Conservation (phyloP, 768 basidiomycete genomes). For the Leccinum aurantiacum region DNA sequence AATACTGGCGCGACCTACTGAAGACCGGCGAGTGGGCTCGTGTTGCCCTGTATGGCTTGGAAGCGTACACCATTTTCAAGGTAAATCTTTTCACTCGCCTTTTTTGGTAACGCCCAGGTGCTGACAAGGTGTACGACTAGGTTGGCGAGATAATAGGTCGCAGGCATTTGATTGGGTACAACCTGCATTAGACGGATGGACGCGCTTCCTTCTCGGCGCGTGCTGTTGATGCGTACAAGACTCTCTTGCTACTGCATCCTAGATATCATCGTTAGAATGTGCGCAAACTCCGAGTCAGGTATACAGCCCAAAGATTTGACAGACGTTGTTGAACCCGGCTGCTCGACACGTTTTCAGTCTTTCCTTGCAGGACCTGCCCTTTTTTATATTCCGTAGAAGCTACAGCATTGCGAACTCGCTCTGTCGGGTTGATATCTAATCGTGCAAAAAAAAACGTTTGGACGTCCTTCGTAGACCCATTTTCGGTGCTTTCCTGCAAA, state of each 20-base stretch:
- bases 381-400: background rate
- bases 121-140: conserved; percentile 33
- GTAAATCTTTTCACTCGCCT: conserved; percentile 38
- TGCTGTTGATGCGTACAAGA: background rate
- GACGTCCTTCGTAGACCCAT: background rate
- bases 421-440: background rate
- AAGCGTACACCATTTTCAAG: conserved; percentile 91
- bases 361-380: background rate
- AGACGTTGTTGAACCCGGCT: background rate
- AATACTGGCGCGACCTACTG: conserved; percentile 61
- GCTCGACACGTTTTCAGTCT: background rate
- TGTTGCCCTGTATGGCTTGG: conserved; percentile 73
- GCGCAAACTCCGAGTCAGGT: background rate
- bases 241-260: conserved; percentile 2
- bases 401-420: background rate
- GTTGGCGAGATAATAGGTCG: conserved; percentile 88
- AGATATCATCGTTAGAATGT: conserved; percentile 12
- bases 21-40: conserved; percentile 65
- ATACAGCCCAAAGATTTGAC: conserved; percentile 6
- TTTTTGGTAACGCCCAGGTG: background rate
- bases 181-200: conserved; percentile 46
- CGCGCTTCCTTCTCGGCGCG: background rate
- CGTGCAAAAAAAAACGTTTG: background rate
- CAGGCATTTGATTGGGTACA: conserved; percentile 78
- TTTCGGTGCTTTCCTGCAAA: background rate